phyloP scores from a whole-genome alignment of 768 basidiomycete species.

The Porphyrellus cyaneotinctus region DNA sequence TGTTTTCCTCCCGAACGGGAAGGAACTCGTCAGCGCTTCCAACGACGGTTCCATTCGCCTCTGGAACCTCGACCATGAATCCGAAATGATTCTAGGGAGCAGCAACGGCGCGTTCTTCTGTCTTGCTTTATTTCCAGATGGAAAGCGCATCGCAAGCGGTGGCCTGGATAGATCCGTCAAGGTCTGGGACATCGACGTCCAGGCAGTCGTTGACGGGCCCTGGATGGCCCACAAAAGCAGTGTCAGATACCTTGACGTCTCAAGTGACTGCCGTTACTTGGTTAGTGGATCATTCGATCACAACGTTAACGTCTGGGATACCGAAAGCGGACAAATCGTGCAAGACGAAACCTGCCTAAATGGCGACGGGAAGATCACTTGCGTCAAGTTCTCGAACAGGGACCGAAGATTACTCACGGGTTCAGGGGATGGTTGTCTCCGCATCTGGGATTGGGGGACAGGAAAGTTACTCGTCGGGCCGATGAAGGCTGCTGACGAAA shows the following conservation, averaged over 20 bases:
- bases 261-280: constrained; percentile 27
- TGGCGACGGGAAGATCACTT: constrained; percentile 26
- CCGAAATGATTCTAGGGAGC: constrained; percentile 23
- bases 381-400: constrained; percentile 27
- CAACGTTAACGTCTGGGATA: constrained; percentile 30
- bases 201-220: constrained; percentile 12
- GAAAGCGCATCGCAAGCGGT: constrained; percentile 26
- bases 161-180: constrained; percentile 31
- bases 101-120: constrained; percentile 24
- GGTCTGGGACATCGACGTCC: constrained; percentile 28
- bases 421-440: constrained; percentile 28
- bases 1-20: constrained; percentile 26
- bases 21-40: constrained; percentile 24
- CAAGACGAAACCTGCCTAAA: constrained; percentile 20
- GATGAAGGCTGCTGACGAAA: constrained; percentile 16
- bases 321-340: constrained; percentile 23
- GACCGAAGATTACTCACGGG: constrained; percentile 26
- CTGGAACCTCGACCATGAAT: constrained; percentile 25
- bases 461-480: constrained; percentile 26
- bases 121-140: constrained; percentile 26
- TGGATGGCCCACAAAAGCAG: constrained; percentile 25
- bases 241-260: constrained; percentile 28
- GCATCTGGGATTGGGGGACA: constrained; percentile 27
- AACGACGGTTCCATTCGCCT: constrained; percentile 30
- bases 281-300: constrained; percentile 31